Percentiles rank a stretch among this genome's conserved stretches.
These are phyloP conservation scores for Ascochyta viciae-villosae DNA, from an alignment of 2,329 filamentous ascomycete genomes.

Conservation along the genomic window DNA sequence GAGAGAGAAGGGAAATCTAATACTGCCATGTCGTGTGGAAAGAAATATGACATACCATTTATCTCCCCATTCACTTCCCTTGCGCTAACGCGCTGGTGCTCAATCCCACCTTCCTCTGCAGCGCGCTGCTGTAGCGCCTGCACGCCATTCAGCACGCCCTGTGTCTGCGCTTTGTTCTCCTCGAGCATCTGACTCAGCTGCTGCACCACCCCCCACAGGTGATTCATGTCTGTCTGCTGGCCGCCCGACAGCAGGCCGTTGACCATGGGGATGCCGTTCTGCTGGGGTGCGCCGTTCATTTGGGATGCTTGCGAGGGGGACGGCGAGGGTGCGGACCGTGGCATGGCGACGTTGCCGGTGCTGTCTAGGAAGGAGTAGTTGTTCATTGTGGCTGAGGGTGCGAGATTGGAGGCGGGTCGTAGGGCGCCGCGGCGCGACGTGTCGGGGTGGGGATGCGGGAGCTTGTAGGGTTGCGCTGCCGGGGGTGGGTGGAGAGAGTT, in stretches of 20 bases:
- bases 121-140: constrained; percentile 47
- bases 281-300: constrained; percentile 36
- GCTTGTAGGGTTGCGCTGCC: constrained; percentile 10
- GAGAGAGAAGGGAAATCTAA: too few relatives aligned
- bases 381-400: constrained; percentile 34
- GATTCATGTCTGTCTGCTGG: constrained; percentile 54
- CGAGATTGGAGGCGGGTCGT: constrained; percentile 8
- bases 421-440: constrained; percentile 16
- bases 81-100: constrained; percentile 23
- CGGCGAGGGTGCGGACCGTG: constrained; percentile 46
- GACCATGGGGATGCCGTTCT: constrained; percentile 48
- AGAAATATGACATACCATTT: constrained; percentile 30
- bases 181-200: constrained; percentile 50
- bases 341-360: constrained; percentile 29
- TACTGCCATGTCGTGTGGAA: too few relatives aligned
- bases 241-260: constrained; percentile 50
- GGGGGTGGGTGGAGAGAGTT: background rate
- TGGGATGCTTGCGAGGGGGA: constrained; percentile 37
- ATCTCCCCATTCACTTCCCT: constrained; percentile 47
- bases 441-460: constrained; percentile 15
- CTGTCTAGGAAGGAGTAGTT: constrained; percentile 49
- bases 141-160: constrained; percentile 48
- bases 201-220: constrained; percentile 52
- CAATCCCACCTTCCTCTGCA: constrained; percentile 42
- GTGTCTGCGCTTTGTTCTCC: constrained; percentile 50